phyloP scores from a whole-genome alignment of 768 basidiomycete genomes.

The Mycena vitilis region DNA sequence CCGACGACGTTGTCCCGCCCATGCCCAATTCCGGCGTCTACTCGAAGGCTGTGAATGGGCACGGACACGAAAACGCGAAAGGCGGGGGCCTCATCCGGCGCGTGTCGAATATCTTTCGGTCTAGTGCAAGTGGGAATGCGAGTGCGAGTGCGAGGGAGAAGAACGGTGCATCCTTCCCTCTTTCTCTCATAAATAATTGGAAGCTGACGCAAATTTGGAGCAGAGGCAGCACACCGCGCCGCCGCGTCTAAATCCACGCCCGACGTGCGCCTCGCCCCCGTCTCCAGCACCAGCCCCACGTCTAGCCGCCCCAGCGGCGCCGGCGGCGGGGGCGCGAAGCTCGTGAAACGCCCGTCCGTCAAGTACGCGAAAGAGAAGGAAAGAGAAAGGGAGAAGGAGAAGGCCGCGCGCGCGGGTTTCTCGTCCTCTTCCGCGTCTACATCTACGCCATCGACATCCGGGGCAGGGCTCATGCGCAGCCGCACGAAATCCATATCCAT shows the following conservation, averaged over 20 bases:
- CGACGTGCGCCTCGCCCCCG: too few species aligned
- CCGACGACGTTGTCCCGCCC: constrained; percentile 55
- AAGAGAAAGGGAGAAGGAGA: too few species aligned
- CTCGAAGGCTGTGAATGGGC: constrained; percentile 19
- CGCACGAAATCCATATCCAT: neutral
- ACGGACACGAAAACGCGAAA: neutral
- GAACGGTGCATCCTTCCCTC: neutral
- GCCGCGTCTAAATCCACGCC: too few species aligned
- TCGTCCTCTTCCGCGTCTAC: too few species aligned
- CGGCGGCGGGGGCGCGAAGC: neutral
- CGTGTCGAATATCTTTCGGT: neutral
- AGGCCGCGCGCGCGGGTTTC: neutral
- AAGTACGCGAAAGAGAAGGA: neutral
- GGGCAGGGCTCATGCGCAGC: too few species aligned
- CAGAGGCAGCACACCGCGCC: too few species aligned
- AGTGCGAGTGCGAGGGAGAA: neutral
- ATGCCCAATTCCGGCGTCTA: constrained; percentile 36
- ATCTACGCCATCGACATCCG: too few species aligned
- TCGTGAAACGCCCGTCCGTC: constrained; percentile 24
- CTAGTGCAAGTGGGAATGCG: neutral
- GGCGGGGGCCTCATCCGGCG: constrained; percentile 13
- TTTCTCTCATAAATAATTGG: too few species aligned
- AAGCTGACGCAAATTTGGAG: too few species aligned
- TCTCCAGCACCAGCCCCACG: neutral
- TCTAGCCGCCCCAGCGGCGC: neutral